These are phyloP conservation scores for Microcos paniculata DNA, from an alignment of 345 rosid species.

Conservation along the genomic window DNA sequence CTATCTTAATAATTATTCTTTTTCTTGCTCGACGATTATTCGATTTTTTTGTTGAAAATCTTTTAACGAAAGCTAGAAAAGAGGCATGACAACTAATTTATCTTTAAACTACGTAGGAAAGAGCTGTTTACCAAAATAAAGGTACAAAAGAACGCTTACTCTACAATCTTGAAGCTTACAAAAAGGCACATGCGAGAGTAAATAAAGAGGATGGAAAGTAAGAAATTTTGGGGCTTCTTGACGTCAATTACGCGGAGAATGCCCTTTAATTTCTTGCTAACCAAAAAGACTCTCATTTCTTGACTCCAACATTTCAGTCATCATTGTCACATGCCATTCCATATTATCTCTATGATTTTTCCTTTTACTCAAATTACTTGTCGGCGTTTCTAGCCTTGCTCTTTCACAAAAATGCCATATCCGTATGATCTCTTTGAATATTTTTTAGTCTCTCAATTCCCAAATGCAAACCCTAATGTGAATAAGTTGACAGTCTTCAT, in stretches of 20 bases:
- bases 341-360: background rate
- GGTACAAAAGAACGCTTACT: background rate
- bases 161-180: background rate
- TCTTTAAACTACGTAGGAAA: background rate
- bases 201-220: background rate
- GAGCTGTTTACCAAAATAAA: background rate
- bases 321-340: slow-evolving; percentile 9
- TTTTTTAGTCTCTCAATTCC: background rate
- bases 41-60: no score
- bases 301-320: background rate
- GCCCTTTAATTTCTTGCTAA: background rate
- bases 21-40: no score
- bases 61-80: background rate
- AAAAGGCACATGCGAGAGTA: background rate
- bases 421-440: no score
- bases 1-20: no score
- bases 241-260: background rate
- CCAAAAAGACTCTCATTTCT: background rate
- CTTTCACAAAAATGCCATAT: background rate
- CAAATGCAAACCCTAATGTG: background rate
- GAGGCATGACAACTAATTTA: background rate
- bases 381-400: background rate
- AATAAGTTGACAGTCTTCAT: background rate
- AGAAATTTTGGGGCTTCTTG: background rate
- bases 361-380: background rate